These are phyloP conservation scores for Arachis hypogaea DNA, from an alignment of 306 rosid genomes.

Conservation along the genomic window DNA sequence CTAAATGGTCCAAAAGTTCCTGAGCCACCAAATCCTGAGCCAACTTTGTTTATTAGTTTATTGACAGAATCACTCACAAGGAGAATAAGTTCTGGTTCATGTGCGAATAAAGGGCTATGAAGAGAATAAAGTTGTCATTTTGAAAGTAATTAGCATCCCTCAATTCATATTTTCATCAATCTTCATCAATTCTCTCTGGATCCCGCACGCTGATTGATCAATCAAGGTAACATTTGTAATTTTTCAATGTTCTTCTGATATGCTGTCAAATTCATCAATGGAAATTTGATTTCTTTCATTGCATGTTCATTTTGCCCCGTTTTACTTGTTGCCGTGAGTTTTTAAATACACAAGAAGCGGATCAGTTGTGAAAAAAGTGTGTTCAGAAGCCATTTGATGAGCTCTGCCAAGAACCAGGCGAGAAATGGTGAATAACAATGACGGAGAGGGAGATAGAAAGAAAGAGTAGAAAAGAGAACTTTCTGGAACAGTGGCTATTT, in stretches of 20 bases:
- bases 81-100: conserved; percentile 3
- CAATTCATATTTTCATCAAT: conserved; percentile 1
- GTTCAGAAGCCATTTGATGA: too few species aligned
- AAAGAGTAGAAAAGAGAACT: too few species aligned
- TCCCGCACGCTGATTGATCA: conserved; percentile 23
- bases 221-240: conserved; percentile 6
- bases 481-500: too few species aligned
- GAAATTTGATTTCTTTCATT: conserved; percentile 4
- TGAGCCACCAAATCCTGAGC: too few species aligned
- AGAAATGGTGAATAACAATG: too few species aligned
- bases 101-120: conserved; percentile 12
- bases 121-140: conserved; percentile 34
- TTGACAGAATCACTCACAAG: background rate
- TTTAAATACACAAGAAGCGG: background rate
- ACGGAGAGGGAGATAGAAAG: too few species aligned
- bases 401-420: too few species aligned
- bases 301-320: conserved; percentile 25
- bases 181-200: conserved; percentile 14
- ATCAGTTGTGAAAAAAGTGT: too few species aligned
- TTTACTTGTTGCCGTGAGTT: background rate
- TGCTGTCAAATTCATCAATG: conserved; percentile 9
- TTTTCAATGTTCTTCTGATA: background rate
- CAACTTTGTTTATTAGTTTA: background rate
- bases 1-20: too few species aligned
- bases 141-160: background rate